Evolutionary conservation across 2,329 filamentous ascomycete species (phyloP), one percentile per base, ranked within the genome.

Genomic region (Zelopaecilomyces penicillatus): DNA sequence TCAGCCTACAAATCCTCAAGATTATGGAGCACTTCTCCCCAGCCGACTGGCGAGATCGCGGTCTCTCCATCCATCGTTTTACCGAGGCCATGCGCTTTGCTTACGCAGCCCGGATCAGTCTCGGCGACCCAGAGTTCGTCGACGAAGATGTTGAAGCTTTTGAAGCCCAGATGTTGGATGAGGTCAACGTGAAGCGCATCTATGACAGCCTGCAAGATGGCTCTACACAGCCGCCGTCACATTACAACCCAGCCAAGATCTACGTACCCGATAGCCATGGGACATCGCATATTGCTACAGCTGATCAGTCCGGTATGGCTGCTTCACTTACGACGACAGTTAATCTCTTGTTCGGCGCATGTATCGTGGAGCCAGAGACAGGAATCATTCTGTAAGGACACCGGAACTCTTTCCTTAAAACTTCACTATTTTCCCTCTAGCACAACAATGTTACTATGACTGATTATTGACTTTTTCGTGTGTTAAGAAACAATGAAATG

Each of bases 11-110:
- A 45, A 81, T 83, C 3, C 70, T 97, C 57, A 95, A 95, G 59
- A 88, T 83, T 30, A 75, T 96, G 63, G 83, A 91, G 62, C 84
- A 86, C 12, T 95, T 85, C 62, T 66, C 73, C 4, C 63, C 68
- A 33, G 69, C 81, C 28, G 81, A 79, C 48, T 59, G 71, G 35
- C 48, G 63, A 8, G 67, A 76, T 37, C 62, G 64, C 19, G 82
- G 87, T 53, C 67, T 94, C 0, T 87, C 82, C 33, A 83, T 83
- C 1, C 93, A 97, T 64, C 79, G 86, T 10, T 75, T 95, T 52
- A 80, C 88, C 57, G 93, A 97, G 70, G 85, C 89, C 9, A 87
- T 95, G 68, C 78, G 88, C 26, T 97, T 95, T 61, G 89, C 80
- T 3, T 97, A 96, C 60, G 89, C 83, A 4, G 70, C 84, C 54